Conservation (phyloP, 2,329 filamentous ascomycete genomes). For the Fusarium floridanum region DNA sequence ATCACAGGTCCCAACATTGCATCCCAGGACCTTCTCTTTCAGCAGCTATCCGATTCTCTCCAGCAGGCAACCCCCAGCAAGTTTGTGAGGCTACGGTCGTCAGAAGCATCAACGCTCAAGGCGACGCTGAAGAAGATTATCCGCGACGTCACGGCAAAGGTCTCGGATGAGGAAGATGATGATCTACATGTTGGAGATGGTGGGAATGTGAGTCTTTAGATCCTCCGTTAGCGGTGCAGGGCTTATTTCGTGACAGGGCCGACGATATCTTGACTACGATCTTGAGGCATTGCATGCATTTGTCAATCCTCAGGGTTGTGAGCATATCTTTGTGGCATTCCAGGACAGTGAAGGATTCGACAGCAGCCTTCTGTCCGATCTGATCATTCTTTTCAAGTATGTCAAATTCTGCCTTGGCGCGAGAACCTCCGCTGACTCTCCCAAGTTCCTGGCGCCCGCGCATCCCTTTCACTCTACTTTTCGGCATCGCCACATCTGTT, state of each 20-base stretch:
- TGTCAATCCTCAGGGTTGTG: slow-evolving; percentile 64
- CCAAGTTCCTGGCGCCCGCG: slow-evolving; percentile 75
- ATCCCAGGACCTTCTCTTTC: slow-evolving; percentile 80
- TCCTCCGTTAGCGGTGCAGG: neutral
- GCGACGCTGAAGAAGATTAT: slow-evolving; percentile 80
- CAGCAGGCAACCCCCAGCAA: slow-evolving; percentile 61
- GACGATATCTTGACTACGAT: slow-evolving; percentile 82
- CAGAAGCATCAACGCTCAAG: slow-evolving; percentile 81
- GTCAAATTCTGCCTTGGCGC: slow-evolving; percentile 30
- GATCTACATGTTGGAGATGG: slow-evolving; percentile 61
- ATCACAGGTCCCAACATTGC: slow-evolving; percentile 84
- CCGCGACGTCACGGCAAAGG: slow-evolving; percentile 68
- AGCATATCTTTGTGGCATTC: slow-evolving; percentile 78
- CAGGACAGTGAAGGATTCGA: slow-evolving; percentile 89
- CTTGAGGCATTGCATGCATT: slow-evolving; percentile 76
- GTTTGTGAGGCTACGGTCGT: slow-evolving; percentile 76
- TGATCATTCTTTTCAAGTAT: slow-evolving; percentile 77
- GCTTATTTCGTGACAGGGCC: slow-evolving; percentile 59
- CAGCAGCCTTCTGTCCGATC: slow-evolving; percentile 75
- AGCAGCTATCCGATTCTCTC: slow-evolving; percentile 74
- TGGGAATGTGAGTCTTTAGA: slow-evolving; percentile 59
- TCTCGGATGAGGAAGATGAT: slow-evolving; percentile 68
- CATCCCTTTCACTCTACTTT: slow-evolving; percentile 81
- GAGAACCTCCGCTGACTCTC: slow-evolving; percentile 47
- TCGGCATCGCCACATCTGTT: slow-evolving; percentile 85